Base-by-base conservation (phyloP, 2,329 filamentous ascomycete genomes). In the Fusarium torreyae region DNA sequence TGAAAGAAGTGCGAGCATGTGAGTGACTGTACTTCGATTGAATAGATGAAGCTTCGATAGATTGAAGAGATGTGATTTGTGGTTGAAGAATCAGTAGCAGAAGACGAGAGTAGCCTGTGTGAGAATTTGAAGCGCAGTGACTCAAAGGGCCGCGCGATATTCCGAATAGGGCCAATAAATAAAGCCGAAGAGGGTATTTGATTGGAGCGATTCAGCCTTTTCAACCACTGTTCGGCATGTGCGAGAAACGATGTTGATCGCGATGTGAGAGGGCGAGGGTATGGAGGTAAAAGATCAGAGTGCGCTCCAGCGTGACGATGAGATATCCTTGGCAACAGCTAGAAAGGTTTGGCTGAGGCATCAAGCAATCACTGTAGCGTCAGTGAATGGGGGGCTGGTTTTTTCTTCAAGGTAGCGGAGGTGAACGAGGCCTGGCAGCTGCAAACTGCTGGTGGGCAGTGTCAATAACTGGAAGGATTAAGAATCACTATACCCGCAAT, bases 401-500 rank as follows among this genome's bases (percentile, higher is more conserved):
- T 53, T 34, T 36, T 31, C 22, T 24, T 5, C 7, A 24, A 24
- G 3, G 18, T 38, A 20, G 8, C 17, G 13, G 36, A 18, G 20
- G 33, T 9, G 22, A 20, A 20, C 50, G 28, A 40, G 17, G 26
- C 15, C 55, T 66, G 55, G 65, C 55, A 60, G 54, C 40, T 65
- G 22, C 56, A 44, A 39, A 40, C 33, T 38, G 42, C 31, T 43
- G 55, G 20, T 38, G 39, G 55, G 43, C 66, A 69, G 66, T 69
- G 66, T 39, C 51, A 61, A 40, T 28, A 65, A 18, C 33, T 46
- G 60, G 24, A 46, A 43, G 51, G 20, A 6, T 33, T 38, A 15
- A 39, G 18, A 17, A 14, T 8, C 43, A 43, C 20, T 33, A 2
- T 31, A 33, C 7, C 13, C 6, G 24, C 9, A 5, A 34, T 18